phyloP scores from a whole-genome alignment of 176 grass and related monocot species.

The Cocos nucifera region DNA sequence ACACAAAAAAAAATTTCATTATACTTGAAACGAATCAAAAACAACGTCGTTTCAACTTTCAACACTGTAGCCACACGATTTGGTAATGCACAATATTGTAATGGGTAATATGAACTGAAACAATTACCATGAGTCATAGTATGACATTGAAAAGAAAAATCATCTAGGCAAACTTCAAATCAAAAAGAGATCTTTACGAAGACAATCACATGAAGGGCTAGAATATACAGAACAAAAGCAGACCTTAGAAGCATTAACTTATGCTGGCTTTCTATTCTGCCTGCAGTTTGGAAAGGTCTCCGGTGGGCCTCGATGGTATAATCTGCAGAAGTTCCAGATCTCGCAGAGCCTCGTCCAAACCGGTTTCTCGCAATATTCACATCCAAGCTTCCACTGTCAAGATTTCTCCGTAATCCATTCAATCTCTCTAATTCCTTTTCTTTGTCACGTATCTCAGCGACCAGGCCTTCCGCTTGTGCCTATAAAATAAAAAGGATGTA shows the following conservation, averaged over 20 bases:
- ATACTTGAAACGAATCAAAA: no score
- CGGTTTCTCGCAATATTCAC: conserved; percentile 30
- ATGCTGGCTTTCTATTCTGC: conserved; percentile 49
- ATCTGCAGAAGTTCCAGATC: conserved; percentile 22
- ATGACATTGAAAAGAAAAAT: no score
- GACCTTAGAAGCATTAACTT: conserved; percentile 70
- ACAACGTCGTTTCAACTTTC: no score
- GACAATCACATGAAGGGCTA: conserved; percentile 73
- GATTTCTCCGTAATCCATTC: conserved; percentile 34
- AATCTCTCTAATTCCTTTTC: conserved; percentile 74
- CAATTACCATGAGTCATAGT: no score
- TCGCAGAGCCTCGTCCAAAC: conserved; percentile 29
- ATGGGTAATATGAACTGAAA: no score
- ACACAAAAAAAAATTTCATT: no score
- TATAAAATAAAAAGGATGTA: conserved; percentile 8
- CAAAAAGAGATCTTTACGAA: conserved; percentile 87
- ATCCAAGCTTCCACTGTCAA: conserved; percentile 29
- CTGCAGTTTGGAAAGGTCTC: conserved; percentile 17
- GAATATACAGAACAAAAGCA: conserved; percentile 73
- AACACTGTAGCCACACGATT: no score
- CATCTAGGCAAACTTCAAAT: background rate
- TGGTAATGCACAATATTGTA: no score
- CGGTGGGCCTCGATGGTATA: conserved; percentile 20
- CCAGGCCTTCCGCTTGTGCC: conserved; percentile 73
- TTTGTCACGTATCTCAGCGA: conserved; percentile 51